Percentiles rank a stretch among this genome's conserved stretches.
These are phyloP conservation scores for Chlamydomonas reinhardtii DNA, from an alignment of 163 green algal species.

Conservation along the genomic window DNA sequence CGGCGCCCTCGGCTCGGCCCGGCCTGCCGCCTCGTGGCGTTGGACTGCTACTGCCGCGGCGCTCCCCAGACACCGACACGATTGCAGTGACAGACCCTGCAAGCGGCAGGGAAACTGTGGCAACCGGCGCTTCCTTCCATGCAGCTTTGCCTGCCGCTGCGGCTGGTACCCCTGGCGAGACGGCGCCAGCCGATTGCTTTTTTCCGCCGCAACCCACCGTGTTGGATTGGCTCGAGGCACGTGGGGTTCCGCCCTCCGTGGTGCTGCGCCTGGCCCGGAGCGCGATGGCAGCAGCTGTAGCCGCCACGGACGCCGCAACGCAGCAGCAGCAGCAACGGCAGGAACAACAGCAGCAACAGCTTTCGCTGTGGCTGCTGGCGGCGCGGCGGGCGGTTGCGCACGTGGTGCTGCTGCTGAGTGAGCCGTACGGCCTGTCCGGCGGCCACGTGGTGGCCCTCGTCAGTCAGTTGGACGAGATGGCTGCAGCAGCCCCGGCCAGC, in stretches of 20 bases:
- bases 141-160: no score
- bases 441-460: background rate
- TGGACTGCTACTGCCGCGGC: background rate
- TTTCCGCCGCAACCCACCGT: background rate
- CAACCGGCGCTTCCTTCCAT: no score
- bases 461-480: no score
- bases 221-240: background rate
- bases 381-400: background rate
- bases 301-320: no score
- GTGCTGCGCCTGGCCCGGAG: background rate
- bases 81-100: no score
- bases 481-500: no score
- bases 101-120: no score
- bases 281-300: background rate
- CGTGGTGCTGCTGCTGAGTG: background rate
- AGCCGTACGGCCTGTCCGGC: slow-evolving; percentile 5
- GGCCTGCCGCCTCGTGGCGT: background rate
- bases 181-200: background rate
- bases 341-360: background rate
- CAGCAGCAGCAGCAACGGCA: background rate
- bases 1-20: background rate
- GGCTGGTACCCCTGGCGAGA: no score
- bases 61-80: no score
- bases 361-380: no score
- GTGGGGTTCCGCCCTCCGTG: background rate